phyloP scores from a whole-genome alignment of 768 basidiomycete species.

The Lanmaoa rubissima region DNA sequence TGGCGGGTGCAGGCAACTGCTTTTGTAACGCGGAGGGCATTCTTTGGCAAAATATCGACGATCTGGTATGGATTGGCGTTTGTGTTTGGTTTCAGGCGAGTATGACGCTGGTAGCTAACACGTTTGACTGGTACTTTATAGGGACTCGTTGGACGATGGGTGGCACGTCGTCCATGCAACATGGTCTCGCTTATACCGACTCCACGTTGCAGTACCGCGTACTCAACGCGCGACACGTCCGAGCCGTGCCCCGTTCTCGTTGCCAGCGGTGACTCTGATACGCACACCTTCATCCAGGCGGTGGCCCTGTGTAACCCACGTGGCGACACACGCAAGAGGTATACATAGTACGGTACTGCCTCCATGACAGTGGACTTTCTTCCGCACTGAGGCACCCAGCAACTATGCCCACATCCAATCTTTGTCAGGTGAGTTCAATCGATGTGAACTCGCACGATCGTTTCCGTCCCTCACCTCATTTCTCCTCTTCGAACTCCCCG shows the following conservation, averaged over 20 bases:
- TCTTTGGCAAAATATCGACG: not conserved
- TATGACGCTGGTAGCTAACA: constrained; percentile 1
- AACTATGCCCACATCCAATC: constrained; percentile 20
- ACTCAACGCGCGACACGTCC: constrained; percentile 19
- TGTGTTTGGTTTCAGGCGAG: not conserved
- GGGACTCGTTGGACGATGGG: not conserved
- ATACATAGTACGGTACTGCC: constrained; percentile 23
- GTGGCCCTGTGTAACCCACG: constrained; percentile 25
- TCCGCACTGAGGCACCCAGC: constrained; percentile 4
- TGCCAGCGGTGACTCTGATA: constrained; percentile 1
- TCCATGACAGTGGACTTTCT: not conserved
- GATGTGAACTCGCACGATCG: constrained; percentile 8
- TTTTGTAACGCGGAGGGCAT: constrained; percentile 25
- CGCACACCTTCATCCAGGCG: constrained; percentile 8
- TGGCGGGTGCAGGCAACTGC: constrained; percentile 10
- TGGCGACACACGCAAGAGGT: constrained; percentile 14
- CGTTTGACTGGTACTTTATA: constrained; percentile 23
- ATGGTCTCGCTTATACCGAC: constrained; percentile 15
- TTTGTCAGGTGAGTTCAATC: constrained; percentile 27
- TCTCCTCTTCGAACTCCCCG: constrained; percentile 1
- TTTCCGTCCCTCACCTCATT: constrained; percentile 13
- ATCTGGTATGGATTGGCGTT: not conserved
- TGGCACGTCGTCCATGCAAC: constrained; percentile 18
- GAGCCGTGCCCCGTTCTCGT: constrained; percentile 14
- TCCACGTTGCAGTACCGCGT: constrained; percentile 20